Evolutionary conservation across 2,329 filamentous ascomycete species (phyloP), one percentile per base, ranked within the genome.

Genomic region (Alternaria sp.): DNA sequence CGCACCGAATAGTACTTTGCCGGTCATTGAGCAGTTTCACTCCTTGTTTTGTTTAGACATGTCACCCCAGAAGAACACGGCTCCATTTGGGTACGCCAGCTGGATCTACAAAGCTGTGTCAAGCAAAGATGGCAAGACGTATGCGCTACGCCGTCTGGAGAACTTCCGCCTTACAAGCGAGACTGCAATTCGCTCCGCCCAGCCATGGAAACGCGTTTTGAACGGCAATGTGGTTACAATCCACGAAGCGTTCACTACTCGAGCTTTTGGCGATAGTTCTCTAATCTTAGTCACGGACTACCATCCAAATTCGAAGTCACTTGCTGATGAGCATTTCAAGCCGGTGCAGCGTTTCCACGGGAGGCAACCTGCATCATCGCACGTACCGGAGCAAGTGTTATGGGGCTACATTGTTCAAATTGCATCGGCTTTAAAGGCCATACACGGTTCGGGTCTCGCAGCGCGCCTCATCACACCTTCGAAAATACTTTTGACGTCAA

Each of bases 21-120:
- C 93, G 6, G 84, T 85, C 32, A 87, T 98, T 57, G 93, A 97
- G 74, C 90, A 93, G 72, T 98, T 96, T 77, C 94, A 98, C 79
- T 96, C 93, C 5, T 86, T 99, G 11, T 93, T 97, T 9, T 93
- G 95, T 5, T 83, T 99, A 46, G 94, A 98, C 79, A 92, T 90
- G 9, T 91, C 87, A 54, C 89, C 93, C 64, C 88, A 93, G 69
- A 94, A 93, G 78, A 93, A 90, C 69, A 87, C 90, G 5, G 86
- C 88, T 12, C 88, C 91, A 15, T 97, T 97, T 80, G 93, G 93
- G 26, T 97, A 93, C 74, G 89, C 91, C 6, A 97, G 91, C 72
- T 98, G 94, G 93, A 88, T 97, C 1, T 99, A 97, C 83, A 98
- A 98, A 82, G 95, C 94, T 9, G 90, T 91, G 23, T 97, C 93